Evolutionary conservation across 306 rosid genomes (phyloP), one percentile per base, ranked within the genome.

Genomic region (Potentilla sterilis): DNA sequence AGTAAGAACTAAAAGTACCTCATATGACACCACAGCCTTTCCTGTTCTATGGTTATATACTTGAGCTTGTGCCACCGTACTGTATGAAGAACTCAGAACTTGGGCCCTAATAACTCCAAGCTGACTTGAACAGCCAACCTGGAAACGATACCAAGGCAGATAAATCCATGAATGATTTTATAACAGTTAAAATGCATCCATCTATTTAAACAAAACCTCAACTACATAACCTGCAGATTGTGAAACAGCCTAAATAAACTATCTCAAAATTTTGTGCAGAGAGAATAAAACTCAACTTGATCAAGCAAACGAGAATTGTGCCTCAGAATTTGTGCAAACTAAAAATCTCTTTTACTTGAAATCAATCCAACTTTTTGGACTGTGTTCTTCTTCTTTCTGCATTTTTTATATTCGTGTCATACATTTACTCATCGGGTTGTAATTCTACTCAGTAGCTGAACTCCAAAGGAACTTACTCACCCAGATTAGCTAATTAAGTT

Each of bases 121-220:
- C 70, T 43, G 77, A 77, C 75, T 19, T 62, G 80, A 62, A 7
- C 78, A 74, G 32, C 77, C 71, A 69, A 77, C 81, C 87, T 83
- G 68, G 41, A 44, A 12, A 3, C 35, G 61, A 63, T 35, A 16
- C 21, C 47, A 71, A 21, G 21, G 7, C 4, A 41, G 21, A n/a
- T 4, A 42, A 0, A 37, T 5, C 54, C 3, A 1, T 9, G 21
- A 19, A 3, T 34, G 66, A 3, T 11, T 34, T 8, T 19, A 46
- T 5, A 55, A n/a, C 3, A 37, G 14, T 38, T 38, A 37, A 18
- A 3, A 9, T 38, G 47, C 49, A 41, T n/a, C 13, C 22, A 64
- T 37, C 10, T 3, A 7, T 43, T 13, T 9, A 41, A 42, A 42
- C 0, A 66, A 66, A 66, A 14, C 16, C 34, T 67, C 37, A 24